Evolutionary conservation across 2,329 filamentous ascomycete species (phyloP).

Genomic region (Colletotrichum cordylinicola): DNA sequence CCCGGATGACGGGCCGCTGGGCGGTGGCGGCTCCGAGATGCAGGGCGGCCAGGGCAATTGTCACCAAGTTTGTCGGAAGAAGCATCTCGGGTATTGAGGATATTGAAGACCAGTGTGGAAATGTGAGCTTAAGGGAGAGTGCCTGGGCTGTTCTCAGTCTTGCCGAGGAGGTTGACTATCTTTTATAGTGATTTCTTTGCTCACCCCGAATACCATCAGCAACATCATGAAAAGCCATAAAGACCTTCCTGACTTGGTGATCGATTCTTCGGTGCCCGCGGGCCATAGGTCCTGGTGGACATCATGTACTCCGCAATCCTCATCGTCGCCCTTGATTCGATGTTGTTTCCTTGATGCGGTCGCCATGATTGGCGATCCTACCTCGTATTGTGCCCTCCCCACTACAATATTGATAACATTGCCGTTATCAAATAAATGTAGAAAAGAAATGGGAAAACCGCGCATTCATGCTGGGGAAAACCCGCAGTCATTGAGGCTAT

Average conservation of each 20-base stretch:
- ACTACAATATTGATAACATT: neutral
- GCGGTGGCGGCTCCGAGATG: neutral
- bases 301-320: neutral
- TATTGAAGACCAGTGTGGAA: neutral
- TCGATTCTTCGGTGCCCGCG: neutral
- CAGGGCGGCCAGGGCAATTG: neutral
- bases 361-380: neutral
- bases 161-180: neutral
- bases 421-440: neutral
- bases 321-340: neutral
- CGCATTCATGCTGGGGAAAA: neutral
- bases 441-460: neutral
- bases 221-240: neutral
- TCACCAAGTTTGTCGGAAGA: neutral
- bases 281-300: neutral
- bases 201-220: neutral
- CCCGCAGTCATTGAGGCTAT: neutral
- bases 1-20: conserved; percentile 27
- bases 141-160: neutral
- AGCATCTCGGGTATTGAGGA: neutral
- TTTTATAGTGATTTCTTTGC: neutral
- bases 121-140: neutral
- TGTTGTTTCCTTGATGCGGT: neutral
- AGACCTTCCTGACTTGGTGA: neutral
- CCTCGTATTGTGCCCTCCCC: neutral